Conservation (phyloP, 768 basidiomycete species). For the Dioszegia hungarica region DNA sequence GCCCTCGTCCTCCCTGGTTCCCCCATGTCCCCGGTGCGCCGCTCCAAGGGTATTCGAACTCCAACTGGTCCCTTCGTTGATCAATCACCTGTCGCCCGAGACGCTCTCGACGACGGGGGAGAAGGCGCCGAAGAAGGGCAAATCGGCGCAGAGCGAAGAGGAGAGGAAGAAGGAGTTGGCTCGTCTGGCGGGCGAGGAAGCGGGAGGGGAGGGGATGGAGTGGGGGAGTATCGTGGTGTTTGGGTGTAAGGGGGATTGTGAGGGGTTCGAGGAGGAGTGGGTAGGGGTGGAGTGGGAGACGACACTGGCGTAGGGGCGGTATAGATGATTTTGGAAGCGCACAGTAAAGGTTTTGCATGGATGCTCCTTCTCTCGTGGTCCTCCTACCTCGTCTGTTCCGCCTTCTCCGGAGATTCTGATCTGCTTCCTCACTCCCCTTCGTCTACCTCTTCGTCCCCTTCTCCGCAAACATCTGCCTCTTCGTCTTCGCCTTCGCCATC, state of each 20-base stretch:
- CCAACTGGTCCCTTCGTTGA: slow-evolving; percentile 90
- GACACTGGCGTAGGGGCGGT: not conserved
- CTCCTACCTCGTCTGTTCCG: too few relatives aligned
- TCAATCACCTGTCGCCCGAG: slow-evolving; percentile 61
- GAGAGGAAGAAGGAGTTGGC: slow-evolving; percentile 65
- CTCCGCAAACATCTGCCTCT: not conserved
- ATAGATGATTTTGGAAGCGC: too few relatives aligned
- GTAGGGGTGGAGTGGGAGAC: slow-evolving; percentile 48
- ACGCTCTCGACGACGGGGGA: slow-evolving; percentile 32
- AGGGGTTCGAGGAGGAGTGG: slow-evolving; percentile 44
- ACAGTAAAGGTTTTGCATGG: too few relatives aligned
- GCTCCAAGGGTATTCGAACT: slow-evolving; percentile 76
- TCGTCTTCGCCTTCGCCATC: not conserved
- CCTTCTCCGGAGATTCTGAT: too few relatives aligned
- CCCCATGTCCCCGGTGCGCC: slow-evolving; percentile 65
- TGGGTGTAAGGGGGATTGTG: slow-evolving; percentile 76
- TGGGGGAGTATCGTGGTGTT: slow-evolving; percentile 92
- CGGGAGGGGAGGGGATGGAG: slow-evolving; percentile 66
- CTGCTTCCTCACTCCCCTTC: too few relatives aligned
- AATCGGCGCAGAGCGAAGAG: slow-evolving; percentile 57
- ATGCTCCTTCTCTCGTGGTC: not conserved
- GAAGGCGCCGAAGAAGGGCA: slow-evolving; percentile 14
- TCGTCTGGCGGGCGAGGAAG: slow-evolving; percentile 51
- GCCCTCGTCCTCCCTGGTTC: slow-evolving; percentile 55
- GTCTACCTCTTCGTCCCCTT: not conserved